Base-by-base conservation (phyloP, 208 protist species). In the Crithidia bombi region DNA sequence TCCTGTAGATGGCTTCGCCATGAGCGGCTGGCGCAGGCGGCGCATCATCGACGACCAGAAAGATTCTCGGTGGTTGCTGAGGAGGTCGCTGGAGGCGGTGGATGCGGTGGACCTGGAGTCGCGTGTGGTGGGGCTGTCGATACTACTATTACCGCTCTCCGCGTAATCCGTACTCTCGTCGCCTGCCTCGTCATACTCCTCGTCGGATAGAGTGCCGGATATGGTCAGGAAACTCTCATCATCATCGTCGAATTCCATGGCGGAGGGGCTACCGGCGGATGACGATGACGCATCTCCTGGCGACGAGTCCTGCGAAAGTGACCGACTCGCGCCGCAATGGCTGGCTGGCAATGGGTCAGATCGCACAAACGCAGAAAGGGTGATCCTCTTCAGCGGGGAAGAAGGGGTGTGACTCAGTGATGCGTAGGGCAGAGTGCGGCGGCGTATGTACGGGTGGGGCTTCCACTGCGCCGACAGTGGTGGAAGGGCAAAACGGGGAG, bases 11-110 rank as follows among this genome's bases (percentile, higher is more conserved):
- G 56, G 19, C 23, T 33, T 21, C 25, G n/a, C 21, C 14, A 62
- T 44, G 1, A 62, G 56, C 19, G 38, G 35, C 35, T 47, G 35
- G n/a, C 56, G 38, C 5, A 62, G 56, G 17, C 56, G 56, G 7
- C 15, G 38, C 38, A 62, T 44, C 38, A 62, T 62, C 38, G 14
- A 28, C 0, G 56, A 62, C 56, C 56, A 62, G 11, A 49, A 9
- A 14, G 36, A 35, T 9, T 38, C 38, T 6, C 49, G 38, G 26
- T 47, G 2, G 21, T 25, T 30, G 26, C 21, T 5, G 9, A 23
- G 36, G 2, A n/a, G 14, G 25, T 35, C 38, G 21, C 38, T 33
- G 17, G 56, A 49, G 25, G 56, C 30, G 25, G 33, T 49, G 10
- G 36, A 28, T 14, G 35, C 23, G 9, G 56, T 47, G 5, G 25